Conservation (phyloP, 805 yeast species). For the Metschnikowia cubensis region DNA sequence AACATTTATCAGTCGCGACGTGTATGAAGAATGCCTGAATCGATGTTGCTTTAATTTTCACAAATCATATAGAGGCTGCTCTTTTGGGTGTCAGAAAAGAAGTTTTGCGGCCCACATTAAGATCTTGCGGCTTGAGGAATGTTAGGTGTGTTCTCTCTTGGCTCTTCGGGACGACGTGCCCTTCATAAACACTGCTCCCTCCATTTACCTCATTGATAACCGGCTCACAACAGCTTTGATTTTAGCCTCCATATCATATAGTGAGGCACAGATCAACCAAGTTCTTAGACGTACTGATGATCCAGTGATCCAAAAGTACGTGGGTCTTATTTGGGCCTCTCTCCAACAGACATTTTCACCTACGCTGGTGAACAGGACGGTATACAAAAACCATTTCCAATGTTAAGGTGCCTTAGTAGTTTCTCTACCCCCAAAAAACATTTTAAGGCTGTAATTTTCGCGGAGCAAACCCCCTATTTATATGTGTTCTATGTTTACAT, state of each 20-base stretch:
- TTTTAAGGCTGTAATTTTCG: too few species aligned
- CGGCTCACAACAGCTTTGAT: constrained; percentile 87
- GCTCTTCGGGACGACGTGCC: constrained; percentile 91
- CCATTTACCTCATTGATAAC: constrained; percentile 74
- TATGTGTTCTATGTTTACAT: too few species aligned
- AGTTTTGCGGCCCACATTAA: constrained; percentile 83
- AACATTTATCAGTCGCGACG: constrained; percentile 85
- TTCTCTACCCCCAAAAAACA: constrained; percentile 74
- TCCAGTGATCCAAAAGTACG: constrained; percentile 72
- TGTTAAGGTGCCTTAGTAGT: constrained; percentile 72
- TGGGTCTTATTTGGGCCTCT: constrained; percentile 83
- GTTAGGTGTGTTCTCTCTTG: constrained; percentile 89
- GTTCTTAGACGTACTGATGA: constrained; percentile 83
- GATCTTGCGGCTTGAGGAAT: constrained; percentile 82
- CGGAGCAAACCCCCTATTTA: too few species aligned
- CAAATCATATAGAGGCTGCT: constrained; percentile 98
- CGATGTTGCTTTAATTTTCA: constrained; percentile 91
- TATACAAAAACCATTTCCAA: constrained; percentile 82
- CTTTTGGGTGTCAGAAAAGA: constrained; percentile 92
- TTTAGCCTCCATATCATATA: constrained; percentile 84
- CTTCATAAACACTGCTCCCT: constrained; percentile 81
- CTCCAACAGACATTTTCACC: constrained; percentile 68
- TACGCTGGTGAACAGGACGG: constrained; percentile 56
- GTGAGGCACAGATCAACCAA: constrained; percentile 67
- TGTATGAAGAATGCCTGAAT: constrained; percentile 86